These are phyloP conservation scores for Kazachstania africana DNA, from an alignment of 805 yeast species.

Conservation along the genomic window DNA sequence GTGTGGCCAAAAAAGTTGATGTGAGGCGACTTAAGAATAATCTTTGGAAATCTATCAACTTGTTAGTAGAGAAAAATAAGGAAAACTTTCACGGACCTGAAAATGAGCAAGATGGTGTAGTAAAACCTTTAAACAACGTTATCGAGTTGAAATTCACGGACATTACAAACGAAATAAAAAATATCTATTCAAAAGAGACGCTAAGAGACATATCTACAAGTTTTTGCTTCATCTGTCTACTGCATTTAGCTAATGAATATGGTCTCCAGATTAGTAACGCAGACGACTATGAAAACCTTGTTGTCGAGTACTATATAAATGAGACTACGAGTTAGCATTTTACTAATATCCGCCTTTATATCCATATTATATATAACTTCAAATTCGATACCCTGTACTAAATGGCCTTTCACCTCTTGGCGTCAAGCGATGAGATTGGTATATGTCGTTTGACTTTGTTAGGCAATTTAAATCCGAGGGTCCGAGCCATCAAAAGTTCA, in stretches of 20 bases:
- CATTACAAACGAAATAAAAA: slow-evolving; percentile 38
- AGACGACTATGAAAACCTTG: slow-evolving; percentile 25
- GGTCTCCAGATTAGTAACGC: slow-evolving; percentile 48
- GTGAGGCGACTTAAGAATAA: slow-evolving; percentile 62
- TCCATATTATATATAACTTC: too few relatives aligned
- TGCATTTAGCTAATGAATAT: slow-evolving; percentile 81
- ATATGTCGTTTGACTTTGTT: too few relatives aligned
- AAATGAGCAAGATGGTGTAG: slow-evolving; percentile 11
- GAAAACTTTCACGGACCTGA: slow-evolving; percentile 26
- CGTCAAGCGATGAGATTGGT: too few relatives aligned
- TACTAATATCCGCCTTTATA: too few relatives aligned
- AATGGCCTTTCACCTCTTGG: too few relatives aligned
- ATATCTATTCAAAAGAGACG: slow-evolving; percentile 44
- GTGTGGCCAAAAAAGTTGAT: slow-evolving; percentile 70
- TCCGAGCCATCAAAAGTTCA: too few relatives aligned
- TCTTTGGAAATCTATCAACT: slow-evolving; percentile 49
- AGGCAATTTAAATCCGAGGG: too few relatives aligned
- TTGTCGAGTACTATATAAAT: slow-evolving; percentile 6
- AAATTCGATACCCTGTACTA: too few relatives aligned
- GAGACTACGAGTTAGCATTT: neutral
- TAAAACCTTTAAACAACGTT: neutral
- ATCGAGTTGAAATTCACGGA: slow-evolving; percentile 29
- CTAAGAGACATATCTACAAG: slow-evolving; percentile 68
- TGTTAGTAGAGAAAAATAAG: slow-evolving; percentile 13
- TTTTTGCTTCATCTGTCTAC: slow-evolving; percentile 69